Conservation (phyloP, 1,284 basidiomycete species). For the Mycosarcoma mackinlayi region DNA sequence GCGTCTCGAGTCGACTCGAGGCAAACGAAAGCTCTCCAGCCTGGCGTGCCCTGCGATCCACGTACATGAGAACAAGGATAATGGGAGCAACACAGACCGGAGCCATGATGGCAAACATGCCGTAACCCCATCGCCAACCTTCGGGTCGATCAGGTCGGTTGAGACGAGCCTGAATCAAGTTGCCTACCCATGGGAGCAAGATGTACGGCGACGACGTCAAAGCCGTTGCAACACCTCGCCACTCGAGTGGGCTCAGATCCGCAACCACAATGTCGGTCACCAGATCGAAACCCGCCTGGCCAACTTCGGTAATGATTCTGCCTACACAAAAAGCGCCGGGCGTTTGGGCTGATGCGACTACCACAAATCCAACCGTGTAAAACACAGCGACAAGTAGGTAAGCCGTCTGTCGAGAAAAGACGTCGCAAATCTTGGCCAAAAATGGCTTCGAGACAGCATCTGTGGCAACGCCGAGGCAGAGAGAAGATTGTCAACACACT, state of each 20-base stretch:
- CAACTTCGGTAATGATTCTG: conserved; percentile 37
- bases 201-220: conserved; percentile 32
- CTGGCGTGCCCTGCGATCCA: conserved; percentile 66
- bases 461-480: not conserved
- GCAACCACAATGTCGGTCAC: conserved; percentile 60
- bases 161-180: conserved; percentile 14
- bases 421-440: conserved; percentile 57
- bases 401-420: conserved; percentile 57
- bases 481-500: conserved; percentile 3
- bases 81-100: conserved; percentile 46
- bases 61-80: conserved; percentile 68
- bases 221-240: conserved; percentile 38
- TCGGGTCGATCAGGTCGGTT: conserved; percentile 5
- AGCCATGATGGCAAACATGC: conserved; percentile 49
- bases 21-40: conserved; percentile 55
- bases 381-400: conserved; percentile 46
- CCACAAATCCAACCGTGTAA: conserved; percentile 56
- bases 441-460: conserved; percentile 57
- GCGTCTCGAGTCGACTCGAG: conserved; percentile 21
- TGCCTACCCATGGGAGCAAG: conserved; percentile 16
- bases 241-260: conserved; percentile 44
- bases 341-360: conserved; percentile 42
- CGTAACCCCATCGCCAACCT: conserved; percentile 48
- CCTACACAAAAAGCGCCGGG: conserved; percentile 25
- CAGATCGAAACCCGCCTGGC: conserved; percentile 41